Base-by-base conservation (phyloP, 2,329 filamentous ascomycete genomes). In the Alternaria consortialis region DNA sequence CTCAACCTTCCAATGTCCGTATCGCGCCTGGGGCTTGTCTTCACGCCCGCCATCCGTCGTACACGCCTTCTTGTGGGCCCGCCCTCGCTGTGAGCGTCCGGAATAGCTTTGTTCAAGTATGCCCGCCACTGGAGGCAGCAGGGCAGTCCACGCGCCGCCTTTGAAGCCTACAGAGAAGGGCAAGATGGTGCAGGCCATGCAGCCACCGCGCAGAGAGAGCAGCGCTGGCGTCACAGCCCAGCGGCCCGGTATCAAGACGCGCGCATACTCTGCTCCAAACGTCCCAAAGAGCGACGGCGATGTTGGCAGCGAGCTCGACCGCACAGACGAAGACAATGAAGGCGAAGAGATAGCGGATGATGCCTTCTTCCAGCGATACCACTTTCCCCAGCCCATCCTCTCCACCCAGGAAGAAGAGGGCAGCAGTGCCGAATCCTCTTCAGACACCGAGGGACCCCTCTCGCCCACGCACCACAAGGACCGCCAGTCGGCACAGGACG, bases 291-390 rank as follows among this genome's bases (percentile, higher is more conserved):
- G 54, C 68, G 69, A 66, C 51, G 53, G 60, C 61, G 68, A 71
- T 17, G 56, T 56, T 23, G 60, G 59, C 62, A 57, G 68, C 27
- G 66, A 68, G 51, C 53, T 64, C n/a, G 60, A 40, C 56, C 56
- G 64, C 62, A 48, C 86, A 86, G 2, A 88, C 90, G n/a, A 90
- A 85, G 88, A 91, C 89, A 70, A 66, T 52, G 77, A 77, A 43
- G 75, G 72, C 67, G 74, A 76, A 29, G 75, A 78, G 57, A 79
- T 80, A 42, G 70, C 74, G 27, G 68, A 69, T 65, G 79, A 80
- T 56, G 73, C 76, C 63, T 80, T 80, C 74, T 80, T 80, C 73
- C 77, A 79, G 71, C 76, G 77, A 55, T 80, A 77, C 70, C 74
- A 78, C 68, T 73, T 79, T 69, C 72, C 76, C 67, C 72, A 63